Base-by-base conservation (phyloP, 495 filamentous ascomycete genomes). In the Penicillium desertorum region DNA sequence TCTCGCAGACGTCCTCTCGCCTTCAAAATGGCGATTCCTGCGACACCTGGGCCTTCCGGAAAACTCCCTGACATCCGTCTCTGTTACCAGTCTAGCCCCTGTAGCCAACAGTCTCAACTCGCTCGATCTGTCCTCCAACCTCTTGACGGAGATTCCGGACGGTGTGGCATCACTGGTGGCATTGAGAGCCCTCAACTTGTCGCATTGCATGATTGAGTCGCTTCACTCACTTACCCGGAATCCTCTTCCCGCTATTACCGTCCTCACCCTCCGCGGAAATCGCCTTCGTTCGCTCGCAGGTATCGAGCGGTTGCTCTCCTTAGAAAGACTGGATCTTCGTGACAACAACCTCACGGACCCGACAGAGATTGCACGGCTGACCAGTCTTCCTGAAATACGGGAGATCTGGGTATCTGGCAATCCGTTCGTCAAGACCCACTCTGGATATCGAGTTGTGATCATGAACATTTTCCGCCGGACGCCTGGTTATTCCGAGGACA, bases 401-500 rank as follows among this genome's bases (percentile, higher is more conserved):
- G 94, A 97, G 74, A 86, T 98, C 49, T 98, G 90, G 77, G 89
- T 98, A 14, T 79, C 86, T 45, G 88, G 87, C 16, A 98, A 98
- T 71, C 91, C 93, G 7, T 97, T 97, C 60, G 87, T 86, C 30
- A 90, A 88, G 56, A 93, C 91, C 11, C 92, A 96, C 64, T 81
- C 86, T 51, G 85, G 83, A 59, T 95, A 96, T 67, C 84, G 94
- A 29, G 78, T 95, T 59, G 87, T 84, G 23, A 96, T 98, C 62
- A 96, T 98, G 82, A 98, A 98, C 65, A 81, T 96, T 1, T 98
- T 98, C 78, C 88, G 94, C 56, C 84, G 82, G n/a, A 91, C 91
- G 0, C 91, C 94, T 3, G 94, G 94, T 10, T 94, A 92, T 64
- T 83, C 86, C 0, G 89, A 96, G 62, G 95, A 98, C 70, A 87